Conservation (phyloP, 345 rosid genomes). For the Turnera subulata region DNA sequence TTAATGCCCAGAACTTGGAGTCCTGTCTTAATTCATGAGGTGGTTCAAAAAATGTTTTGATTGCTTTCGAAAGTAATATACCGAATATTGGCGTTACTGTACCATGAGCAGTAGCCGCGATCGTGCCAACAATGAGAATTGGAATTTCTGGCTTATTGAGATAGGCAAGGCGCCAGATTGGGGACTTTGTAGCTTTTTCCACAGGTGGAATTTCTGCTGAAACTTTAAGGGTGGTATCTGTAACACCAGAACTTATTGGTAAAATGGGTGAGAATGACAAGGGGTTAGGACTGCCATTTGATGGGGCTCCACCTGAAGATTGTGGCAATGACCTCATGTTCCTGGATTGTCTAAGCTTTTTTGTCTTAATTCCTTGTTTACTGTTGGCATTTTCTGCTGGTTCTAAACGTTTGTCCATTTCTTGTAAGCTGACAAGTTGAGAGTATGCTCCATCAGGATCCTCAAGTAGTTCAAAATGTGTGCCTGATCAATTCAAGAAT, state of each 20-base stretch:
- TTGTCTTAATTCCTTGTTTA: not conserved
- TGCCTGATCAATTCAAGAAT: slow-evolving; percentile 5
- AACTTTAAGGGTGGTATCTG: not conserved
- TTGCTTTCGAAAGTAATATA: slow-evolving; percentile 1
- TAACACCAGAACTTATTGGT: not conserved
- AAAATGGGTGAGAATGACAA: not conserved
- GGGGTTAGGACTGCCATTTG: slow-evolving; percentile 3
- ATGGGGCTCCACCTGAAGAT: slow-evolving; percentile 10
- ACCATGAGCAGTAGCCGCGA: slow-evolving; percentile 8
- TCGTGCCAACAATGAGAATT: slow-evolving; percentile 1
- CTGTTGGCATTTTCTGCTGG: not conserved
- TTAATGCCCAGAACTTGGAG: slow-evolving; percentile 5
- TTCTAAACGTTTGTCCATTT: not conserved
- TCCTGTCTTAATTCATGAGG: slow-evolving; percentile 2
- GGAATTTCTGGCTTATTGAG: slow-evolving; percentile 19
- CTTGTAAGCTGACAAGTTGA: slow-evolving; percentile 12
- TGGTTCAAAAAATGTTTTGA: slow-evolving; percentile 15
- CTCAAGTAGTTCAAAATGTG: slow-evolving; percentile 6
- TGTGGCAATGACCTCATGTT: not conserved
- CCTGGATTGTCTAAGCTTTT: slow-evolving; percentile 11
- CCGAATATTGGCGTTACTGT: slow-evolving; percentile 13
- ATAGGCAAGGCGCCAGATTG: slow-evolving; percentile 10
- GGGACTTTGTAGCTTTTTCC: not conserved
- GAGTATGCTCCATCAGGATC: slow-evolving; percentile 19
- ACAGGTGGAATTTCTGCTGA: not conserved